Evolutionary conservation across 177 flowering plant genomes (phyloP).

Genomic region (Telopea speciosissima): DNA sequence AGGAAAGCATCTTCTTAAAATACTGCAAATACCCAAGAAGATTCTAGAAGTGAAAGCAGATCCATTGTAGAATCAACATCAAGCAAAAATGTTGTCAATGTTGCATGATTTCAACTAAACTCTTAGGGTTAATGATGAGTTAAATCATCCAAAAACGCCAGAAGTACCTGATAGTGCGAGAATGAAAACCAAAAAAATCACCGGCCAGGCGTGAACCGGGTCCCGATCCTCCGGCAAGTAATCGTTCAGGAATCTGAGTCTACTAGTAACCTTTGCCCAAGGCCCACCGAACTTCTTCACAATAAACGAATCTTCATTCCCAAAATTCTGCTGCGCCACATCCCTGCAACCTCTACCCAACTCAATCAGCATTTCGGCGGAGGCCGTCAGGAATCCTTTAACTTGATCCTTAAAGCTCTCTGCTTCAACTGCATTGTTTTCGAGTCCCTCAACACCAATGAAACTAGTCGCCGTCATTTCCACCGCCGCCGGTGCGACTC

Average conservation of each 20-base stretch:
- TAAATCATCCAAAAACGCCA: background rate
- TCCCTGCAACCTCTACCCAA: conserved; percentile 1
- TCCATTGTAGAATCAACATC: no score
- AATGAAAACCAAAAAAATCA: conserved; percentile 54
- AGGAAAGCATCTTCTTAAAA: no score
- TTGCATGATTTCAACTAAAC: no score
- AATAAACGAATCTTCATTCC: conserved; percentile 50
- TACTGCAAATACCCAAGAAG: no score
- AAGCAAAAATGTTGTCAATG: no score
- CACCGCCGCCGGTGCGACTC: background rate
- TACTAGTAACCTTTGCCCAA: conserved; percentile 31
- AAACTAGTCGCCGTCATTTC: background rate
- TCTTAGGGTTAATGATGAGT: no score
- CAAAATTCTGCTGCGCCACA: conserved; percentile 44
- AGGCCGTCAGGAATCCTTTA: background rate
- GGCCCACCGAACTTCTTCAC: conserved; percentile 44
- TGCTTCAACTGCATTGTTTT: background rate
- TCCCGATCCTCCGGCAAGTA: conserved; percentile 90
- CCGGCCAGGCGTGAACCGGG: conserved; percentile 73
- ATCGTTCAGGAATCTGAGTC: conserved; percentile 63
- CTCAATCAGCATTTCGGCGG: background rate
- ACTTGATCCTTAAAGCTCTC: conserved; percentile 1
- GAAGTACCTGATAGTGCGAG: conserved; percentile 58
- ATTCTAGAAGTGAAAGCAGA: no score
- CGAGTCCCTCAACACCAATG: background rate